Base-by-base conservation (phyloP, 1,284 basidiomycete genomes). In the Cutaneotrichosporon cavernicola region DNA sequence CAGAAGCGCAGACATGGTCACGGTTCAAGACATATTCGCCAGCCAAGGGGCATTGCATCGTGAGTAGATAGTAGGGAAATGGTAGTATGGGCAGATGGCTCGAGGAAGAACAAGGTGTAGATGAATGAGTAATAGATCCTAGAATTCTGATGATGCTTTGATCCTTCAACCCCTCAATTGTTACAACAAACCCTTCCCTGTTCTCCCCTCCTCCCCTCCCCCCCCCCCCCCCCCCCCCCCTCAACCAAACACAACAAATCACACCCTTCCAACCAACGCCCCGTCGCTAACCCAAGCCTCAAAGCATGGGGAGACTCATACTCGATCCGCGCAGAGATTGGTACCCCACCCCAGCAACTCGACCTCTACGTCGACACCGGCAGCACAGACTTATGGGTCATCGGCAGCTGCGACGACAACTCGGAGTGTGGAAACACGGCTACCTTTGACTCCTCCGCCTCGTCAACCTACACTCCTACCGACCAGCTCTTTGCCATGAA, bases 321-420 rank as follows among this genome's bases (percentile, higher is more conserved):
- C 58, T 71, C 73, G n/a, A 73, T 73, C 7, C 62, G 66, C 13
- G 72, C 76, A 0, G 62, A 68, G 2, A 50, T 60, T 9, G 58
- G 84, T 30, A 81, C 78, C 7, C 81, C 81, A 10, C 71, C 74
- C 1, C 85, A 87, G 73, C 62, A 72, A 34, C 84, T 87, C 72
- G 81, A 82, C 63, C 82, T 86, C 51, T 81, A 86, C 52, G 77
- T 86, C 58, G 85, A 86, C 75, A 86, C 85, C 21, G 85, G 85
- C 40, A 86, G 85, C 16, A 82, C 84, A 47, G 85, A 86, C 76
- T 73, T 86, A 0, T 81, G 79, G 80, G 70, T 85, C 40, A 78
- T 76, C 5, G 68, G 66, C 14, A 56, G 55, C 14, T 62, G 58
- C 30, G 70, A 67, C 34, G 63, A 63, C 53, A n/a, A 22, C 16